A percentile compares a stretch with the other conserved stretches of the same genome.
These are phyloP conservation scores for Cercospora sp. DNA, from an alignment of 2,329 filamentous ascomycete genomes.

Conservation along the genomic window DNA sequence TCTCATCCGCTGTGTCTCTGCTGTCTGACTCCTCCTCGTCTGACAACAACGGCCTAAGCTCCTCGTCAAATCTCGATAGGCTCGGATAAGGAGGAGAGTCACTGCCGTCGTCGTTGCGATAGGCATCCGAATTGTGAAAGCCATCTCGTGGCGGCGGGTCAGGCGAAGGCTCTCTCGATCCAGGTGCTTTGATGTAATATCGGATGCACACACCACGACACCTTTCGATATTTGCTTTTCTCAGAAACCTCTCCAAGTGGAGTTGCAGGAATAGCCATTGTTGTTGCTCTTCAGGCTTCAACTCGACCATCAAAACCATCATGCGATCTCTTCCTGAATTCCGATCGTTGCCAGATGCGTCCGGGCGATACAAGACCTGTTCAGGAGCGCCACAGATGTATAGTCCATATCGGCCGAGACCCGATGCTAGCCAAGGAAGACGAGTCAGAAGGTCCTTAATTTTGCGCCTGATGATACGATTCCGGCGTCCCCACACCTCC, in stretches of 20 bases:
- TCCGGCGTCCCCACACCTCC: background rate
- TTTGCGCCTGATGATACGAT: background rate
- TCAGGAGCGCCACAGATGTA: slow-evolving; percentile 4
- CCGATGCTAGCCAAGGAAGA: background rate
- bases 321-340: background rate
- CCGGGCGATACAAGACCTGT: background rate
- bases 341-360: background rate
- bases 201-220: background rate
- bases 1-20: background rate
- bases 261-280: background rate
- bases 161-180: background rate
- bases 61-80: background rate
- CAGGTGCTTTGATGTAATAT: background rate
- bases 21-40: background rate
- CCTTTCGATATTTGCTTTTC: background rate
- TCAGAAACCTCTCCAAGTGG: background rate
- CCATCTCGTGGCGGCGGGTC: background rate
- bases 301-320: slow-evolving; percentile 2
- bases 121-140: background rate
- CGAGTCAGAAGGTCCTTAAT: background rate
- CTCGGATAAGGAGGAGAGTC: background rate
- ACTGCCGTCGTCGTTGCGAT: background rate
- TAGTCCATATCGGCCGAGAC: background rate
- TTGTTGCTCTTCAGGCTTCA: background rate
- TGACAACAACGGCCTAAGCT: background rate